Base-by-base conservation (phyloP, 2,329 filamentous ascomycete species). In the Peltaster fructicola region DNA sequence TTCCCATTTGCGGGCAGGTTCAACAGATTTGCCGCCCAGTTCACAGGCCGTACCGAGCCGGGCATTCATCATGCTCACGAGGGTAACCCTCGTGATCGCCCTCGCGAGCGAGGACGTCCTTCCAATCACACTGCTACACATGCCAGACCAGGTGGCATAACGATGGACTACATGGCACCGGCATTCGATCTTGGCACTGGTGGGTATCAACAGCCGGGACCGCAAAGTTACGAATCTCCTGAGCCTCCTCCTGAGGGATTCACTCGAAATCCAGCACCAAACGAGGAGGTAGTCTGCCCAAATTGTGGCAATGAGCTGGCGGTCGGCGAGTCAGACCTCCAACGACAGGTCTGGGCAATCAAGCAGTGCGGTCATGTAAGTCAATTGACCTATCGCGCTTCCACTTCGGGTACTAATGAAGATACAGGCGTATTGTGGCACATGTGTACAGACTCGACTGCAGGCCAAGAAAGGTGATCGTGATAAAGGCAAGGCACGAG, bases 281-380 rank as follows among this genome's bases (percentile, higher is more conserved):
- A 80, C 9, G 65, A 77, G 17, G 59, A 77, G 1, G 63, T 85
- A 3, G 62, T 92, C 1, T 98, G 88, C 46, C 79, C 85, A 0
- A 79, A 79, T 30, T 98, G 88, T 40, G 73, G 76, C 10, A 65
- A 78, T 30, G 85, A 95, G 51, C 56, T 98, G 9, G 76, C 80
- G 5, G 70, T 74, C 24, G 77, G 82, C 8, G 69, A 69, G 0
- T 59, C 62, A 12, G 58, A 65, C 14, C 46, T 57, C 16, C 82
- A 91, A 51, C 73, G 79, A 44, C 77, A 92, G 41, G 85, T 95
- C 33, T 95, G 84, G 82, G 75, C 88, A 1, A 63, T 88, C 17
- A 92, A 84, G 51, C 65, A 65, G 25, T 98, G 88, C 48, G 88
- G 88, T 35, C 88, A 98, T 56, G 88, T 95, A 64, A 50, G 67